Base-by-base conservation (phyloP, 306 rosid genomes). In the Quercus ilex region DNA sequence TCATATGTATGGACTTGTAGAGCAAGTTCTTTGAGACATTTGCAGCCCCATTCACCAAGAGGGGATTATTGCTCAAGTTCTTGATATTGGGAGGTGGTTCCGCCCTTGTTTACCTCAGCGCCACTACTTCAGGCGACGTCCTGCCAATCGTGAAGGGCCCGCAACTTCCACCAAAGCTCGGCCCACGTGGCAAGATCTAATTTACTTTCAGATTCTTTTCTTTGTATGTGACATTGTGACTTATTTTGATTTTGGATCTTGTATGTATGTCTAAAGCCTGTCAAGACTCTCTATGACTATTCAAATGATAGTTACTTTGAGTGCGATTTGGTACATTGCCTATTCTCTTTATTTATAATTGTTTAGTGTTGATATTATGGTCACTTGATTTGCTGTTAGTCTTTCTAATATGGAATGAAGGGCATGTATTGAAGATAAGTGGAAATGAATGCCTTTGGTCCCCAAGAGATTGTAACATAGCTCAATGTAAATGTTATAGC, bases 11-110 rank as follows among this genome's bases (percentile, higher is more conserved):
- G 79, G 30, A 81, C 69, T 43, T 74, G 83, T 86, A 95, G 99
- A 93, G 96, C 97, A 95, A 95, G 81, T 95, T 95, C 92, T 95
- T 95, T 25, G 98, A 95, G 94, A 91, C 97, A 75, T 93, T 95
- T 89, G 97, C 96, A 20, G 99, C 96, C 64, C 99, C 99, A 74
- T 95, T 95, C 88, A 90, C 99, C 85, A 95, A 93, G 92, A 95
- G 99, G 87, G 98, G 98, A 28, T 71, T 95, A 67, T 81, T 95
- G 81, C 98, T 95, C 74, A 95, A 95, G 92, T 95, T 95, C 88
- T 85, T 91, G 93, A 83, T 93, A 31, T 67, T 95, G 63, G 99
- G 99, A 76, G 98, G 99, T 55, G 99, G 92, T 67, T 88, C 96
- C 73, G 76, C 99, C 70, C 85, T 95, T n/a, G 96, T 90, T 71